Evolutionary conservation across 2,329 filamentous ascomycete species (phyloP).

Genomic region (Arachnomyces sp.): DNA sequence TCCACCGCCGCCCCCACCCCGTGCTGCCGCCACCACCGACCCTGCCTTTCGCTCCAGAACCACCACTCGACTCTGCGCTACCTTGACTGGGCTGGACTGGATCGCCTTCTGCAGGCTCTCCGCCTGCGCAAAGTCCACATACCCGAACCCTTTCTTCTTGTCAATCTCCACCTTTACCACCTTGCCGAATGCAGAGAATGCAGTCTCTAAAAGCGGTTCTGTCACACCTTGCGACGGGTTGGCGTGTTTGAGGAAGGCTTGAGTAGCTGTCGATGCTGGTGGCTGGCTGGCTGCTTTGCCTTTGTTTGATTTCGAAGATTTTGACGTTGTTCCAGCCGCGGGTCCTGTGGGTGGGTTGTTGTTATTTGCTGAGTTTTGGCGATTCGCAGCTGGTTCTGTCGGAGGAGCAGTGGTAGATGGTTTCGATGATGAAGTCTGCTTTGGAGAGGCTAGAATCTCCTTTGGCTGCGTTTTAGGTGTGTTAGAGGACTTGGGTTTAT

Average conservation of each 20-base stretch:
- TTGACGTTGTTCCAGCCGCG: not conserved
- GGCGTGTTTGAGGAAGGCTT: conserved; percentile 69
- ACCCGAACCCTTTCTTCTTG: conserved; percentile 88
- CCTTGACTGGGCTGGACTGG: conserved; percentile 67
- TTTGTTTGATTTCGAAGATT: conserved; percentile 17
- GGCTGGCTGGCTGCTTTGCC: conserved; percentile 19
- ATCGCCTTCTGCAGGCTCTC: conserved; percentile 69
- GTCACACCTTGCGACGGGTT: conserved; percentile 90
- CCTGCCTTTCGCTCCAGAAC: conserved; percentile 56
- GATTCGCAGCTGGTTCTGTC: conserved; percentile 9
- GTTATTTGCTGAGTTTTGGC: not conserved
- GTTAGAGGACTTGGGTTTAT: conserved; percentile 1
- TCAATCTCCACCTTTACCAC: conserved; percentile 83
- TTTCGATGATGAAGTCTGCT: conserved; percentile 6
- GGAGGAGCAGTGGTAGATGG: conserved; percentile 6
- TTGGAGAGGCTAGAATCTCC: conserved; percentile 5
- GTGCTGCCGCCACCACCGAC: conserved; percentile 4
- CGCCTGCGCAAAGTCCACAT: conserved; percentile 75
- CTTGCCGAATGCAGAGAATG: conserved; percentile 64
- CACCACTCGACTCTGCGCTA: conserved; percentile 79
- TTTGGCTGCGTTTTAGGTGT: conserved; percentile 5
- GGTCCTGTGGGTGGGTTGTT: conserved; percentile 1
- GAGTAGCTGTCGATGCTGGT: conserved; percentile 24
- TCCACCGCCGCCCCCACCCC: conserved; percentile 2
- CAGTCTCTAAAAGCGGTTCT: conserved; percentile 65